A percentile compares a stretch with the other conserved stretches of the same genome.
Evolutionary conservation across 2,329 filamentous ascomycete genomes (phyloP).

Genomic region (Mycosphaerella sp.): DNA sequence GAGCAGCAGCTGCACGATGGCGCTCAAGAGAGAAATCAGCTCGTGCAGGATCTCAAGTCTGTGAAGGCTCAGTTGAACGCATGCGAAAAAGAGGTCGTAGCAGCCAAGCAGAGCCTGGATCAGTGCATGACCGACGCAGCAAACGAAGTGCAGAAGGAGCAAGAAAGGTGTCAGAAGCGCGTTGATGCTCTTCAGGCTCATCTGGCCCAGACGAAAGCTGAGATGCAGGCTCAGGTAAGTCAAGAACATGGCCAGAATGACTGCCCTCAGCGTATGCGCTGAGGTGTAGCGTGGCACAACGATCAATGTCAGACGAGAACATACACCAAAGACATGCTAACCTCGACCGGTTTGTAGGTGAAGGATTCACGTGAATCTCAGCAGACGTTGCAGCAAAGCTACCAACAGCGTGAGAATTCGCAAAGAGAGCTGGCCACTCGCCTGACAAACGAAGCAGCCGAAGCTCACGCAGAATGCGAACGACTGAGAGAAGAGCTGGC

Average conservation of each 20-base stretch:
- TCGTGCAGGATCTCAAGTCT: neutral
- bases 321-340: no score
- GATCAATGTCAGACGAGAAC: no score
- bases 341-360: no score
- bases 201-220: neutral
- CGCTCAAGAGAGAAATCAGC: neutral
- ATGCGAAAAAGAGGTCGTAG: neutral
- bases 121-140: neutral
- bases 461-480: conserved; percentile 1
- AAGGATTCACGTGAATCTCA: neutral
- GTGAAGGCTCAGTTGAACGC: neutral
- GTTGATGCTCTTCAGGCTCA: conserved; percentile 2
- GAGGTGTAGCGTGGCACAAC: no score
- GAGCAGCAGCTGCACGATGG: conserved; percentile 3
- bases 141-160: neutral
- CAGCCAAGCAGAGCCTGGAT: neutral
- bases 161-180: conserved; percentile 1
- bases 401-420: neutral
- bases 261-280: no score
- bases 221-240: neutral
- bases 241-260: no score
- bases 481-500: conserved; percentile 1
- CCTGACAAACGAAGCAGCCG: neutral
- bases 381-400: neutral
- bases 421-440: neutral